Evolutionary conservation across 2,329 filamentous ascomycete species (phyloP), one percentile per base, ranked within the genome.

Genomic region (Penicillium sp.): DNA sequence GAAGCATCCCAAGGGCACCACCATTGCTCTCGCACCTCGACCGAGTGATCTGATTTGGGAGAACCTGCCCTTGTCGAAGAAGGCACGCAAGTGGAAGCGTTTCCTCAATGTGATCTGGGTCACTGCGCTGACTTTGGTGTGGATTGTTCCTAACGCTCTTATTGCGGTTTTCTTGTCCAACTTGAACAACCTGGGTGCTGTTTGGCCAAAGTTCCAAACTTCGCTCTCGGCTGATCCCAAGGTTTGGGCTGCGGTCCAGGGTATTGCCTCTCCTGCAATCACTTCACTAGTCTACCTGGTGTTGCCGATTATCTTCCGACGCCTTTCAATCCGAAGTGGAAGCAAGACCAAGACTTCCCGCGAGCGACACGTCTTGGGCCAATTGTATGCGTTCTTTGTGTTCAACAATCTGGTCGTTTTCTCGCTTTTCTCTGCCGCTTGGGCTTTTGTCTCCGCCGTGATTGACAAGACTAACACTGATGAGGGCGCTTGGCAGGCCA

Each of bases 331-430:
- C 63, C 87, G 87, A 68, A 91, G 91, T 4, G 95, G 95, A 66
- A 94, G 98, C 74, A 85, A 91, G 67, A 96, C 92, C 53, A 99
- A 98, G 80, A 96, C 92, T 0, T 91, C 92, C 28, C 88, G 95
- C 58, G 95, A 99, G 76, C 86, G 92, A 33, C 94, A 98, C 76
- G 95, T 99, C 56, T 85, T 95, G 62, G 89, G 88, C 65, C 96
- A 96, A 77, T 85, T 99, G 2, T 99, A 96, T 79, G 86, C 91
- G 19, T 99, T 99, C 81, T 99, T 99, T 78, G 87, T 97, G 56
- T 93, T 99, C 83, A 99, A 99, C 85, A 98, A 98, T 74, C 79
- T 99, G 59, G 82, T 99, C 68, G 89, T 98, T 61, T 98, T 98
- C 78, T 97, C 93, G 12, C 82, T 97, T 15, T 98, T 98, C 77